Evolutionary conservation across 2,329 filamentous ascomycete species (phyloP).

Genomic region (Trichoderma koningiopsis): DNA sequence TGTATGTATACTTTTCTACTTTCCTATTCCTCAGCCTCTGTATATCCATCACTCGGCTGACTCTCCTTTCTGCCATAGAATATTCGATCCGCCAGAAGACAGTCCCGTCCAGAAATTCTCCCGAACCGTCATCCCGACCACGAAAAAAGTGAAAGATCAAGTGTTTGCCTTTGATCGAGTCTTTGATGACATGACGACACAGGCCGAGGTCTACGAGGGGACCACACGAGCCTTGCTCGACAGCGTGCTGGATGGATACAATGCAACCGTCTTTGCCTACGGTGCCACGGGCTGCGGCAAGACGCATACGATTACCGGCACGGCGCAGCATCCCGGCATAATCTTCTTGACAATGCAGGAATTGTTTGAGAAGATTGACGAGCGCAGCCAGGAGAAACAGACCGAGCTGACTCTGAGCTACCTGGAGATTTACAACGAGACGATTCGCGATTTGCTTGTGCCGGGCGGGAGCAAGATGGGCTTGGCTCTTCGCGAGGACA

Average conservation of each 20-base stretch:
- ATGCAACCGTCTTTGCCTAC: constrained; percentile 98
- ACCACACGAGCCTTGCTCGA: constrained; percentile 90
- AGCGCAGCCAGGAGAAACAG: constrained; percentile 80
- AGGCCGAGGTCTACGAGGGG: constrained; percentile 91
- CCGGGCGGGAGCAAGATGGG: constrained; percentile 79
- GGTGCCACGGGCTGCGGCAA: constrained; percentile 98
- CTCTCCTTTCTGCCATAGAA: constrained; percentile 53
- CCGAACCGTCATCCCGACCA: constrained; percentile 75
- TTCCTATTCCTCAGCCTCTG: background rate
- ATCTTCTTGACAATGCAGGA: constrained; percentile 99
- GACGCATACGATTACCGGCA: constrained; percentile 96
- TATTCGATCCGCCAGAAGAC: constrained; percentile 97
- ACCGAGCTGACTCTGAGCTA: constrained; percentile 93
- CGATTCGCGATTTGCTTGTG: constrained; percentile 91
- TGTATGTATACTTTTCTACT: constrained; percentile 62
- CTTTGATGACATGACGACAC: constrained; percentile 92
- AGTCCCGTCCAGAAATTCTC: constrained; percentile 88
- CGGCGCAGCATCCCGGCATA: constrained; percentile 88
- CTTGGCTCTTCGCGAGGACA: constrained; percentile 91
- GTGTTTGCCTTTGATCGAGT: constrained; percentile 96
- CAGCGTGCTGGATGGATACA: constrained; percentile 95
- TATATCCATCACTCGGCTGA: constrained; percentile 28
- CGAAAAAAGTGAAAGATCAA: constrained; percentile 95
- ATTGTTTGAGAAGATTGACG: constrained; percentile 92
- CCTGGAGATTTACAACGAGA: constrained; percentile 98